Percentiles rank a stretch among this genome's conserved stretches.
These are phyloP conservation scores for Pelargonium myrrhifolium DNA, from an alignment of 441 rosid species.

Conservation along the genomic window DNA sequence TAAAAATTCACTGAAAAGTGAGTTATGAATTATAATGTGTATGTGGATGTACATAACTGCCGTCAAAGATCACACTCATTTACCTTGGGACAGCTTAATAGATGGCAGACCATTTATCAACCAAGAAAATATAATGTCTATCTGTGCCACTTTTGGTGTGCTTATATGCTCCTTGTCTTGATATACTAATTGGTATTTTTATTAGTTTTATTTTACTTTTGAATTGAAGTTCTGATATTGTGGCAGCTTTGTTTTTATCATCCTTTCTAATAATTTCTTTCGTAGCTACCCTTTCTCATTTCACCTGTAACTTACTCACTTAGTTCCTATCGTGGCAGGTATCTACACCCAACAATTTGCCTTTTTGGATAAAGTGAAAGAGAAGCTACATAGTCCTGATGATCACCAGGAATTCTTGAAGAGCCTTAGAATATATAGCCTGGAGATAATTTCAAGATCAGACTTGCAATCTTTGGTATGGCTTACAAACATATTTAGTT, in stretches of 20 bases:
- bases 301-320: conserved; percentile 13
- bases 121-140: neutral
- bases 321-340: conserved; percentile 41
- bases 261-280: neutral
- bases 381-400: conserved; percentile 52
- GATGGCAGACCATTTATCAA: neutral
- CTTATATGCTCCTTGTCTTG: neutral
- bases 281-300: neutral
- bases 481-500: conserved; percentile 10
- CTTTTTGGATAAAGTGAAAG: conserved; percentile 80
- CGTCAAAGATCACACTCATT: neutral
- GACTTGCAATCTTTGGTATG: conserved; percentile 85
- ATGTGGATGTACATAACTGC: conserved; percentile 5
- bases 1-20: conserved; percentile 56
- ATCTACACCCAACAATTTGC: conserved; percentile 57
- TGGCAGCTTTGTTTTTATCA: neutral
- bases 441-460: conserved; percentile 69
- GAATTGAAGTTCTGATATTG: neutral
- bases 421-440: conserved; percentile 79
- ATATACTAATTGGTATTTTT: neutral
- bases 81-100: neutral
- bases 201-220: neutral
- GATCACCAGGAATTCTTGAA: conserved; percentile 78
- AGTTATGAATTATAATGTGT: conserved; percentile 19
- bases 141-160: neutral